Evolutionary conservation across 1,284 basidiomycete genomes (phyloP).

Genomic region (Fomitopsis pinicola): DNA sequence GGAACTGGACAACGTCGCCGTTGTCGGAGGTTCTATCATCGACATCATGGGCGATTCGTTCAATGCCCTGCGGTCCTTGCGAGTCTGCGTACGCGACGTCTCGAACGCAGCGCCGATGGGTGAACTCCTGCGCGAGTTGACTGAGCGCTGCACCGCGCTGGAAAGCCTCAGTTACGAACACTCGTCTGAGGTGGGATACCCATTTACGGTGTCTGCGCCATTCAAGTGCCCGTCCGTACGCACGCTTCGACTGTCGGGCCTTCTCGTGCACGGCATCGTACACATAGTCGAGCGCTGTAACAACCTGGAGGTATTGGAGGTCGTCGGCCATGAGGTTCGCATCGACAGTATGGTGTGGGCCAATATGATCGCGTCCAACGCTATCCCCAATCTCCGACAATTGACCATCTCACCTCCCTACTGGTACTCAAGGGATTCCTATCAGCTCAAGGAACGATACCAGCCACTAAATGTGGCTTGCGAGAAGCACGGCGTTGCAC

Average conservation of each 20-base stretch:
- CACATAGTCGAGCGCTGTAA: conserved; percentile 32
- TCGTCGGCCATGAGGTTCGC: conserved; percentile 35
- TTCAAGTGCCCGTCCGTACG: conserved; percentile 19
- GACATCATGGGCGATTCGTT: conserved; percentile 35
- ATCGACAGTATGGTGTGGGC: conserved; percentile 37
- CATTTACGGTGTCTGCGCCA: conserved; percentile 15
- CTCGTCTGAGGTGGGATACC: neutral
- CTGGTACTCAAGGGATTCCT: conserved; percentile 27
- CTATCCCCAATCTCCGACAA: conserved; percentile 29
- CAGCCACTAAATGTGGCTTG: conserved; percentile 28
- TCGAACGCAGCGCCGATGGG: conserved; percentile 24
- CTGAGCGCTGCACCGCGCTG: conserved; percentile 27
- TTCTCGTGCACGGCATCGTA: conserved; percentile 34
- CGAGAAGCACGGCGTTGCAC: conserved; percentile 10
- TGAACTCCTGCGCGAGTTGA: conserved; percentile 35
- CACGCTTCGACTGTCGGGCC: conserved; percentile 33
- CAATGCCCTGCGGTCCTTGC: conserved; percentile 31
- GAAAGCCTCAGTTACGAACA: conserved; percentile 23
- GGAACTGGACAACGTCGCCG: conserved; percentile 38
- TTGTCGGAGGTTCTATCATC: conserved; percentile 36
- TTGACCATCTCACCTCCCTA: conserved; percentile 16
- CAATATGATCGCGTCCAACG: conserved; percentile 32
- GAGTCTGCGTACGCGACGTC: conserved; percentile 29
- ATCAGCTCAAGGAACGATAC: conserved; percentile 28
- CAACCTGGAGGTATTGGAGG: conserved; percentile 35